These are phyloP conservation scores for Botryotinia calthae DNA, from an alignment of 2,329 filamentous ascomycete species.

Conservation along the genomic window DNA sequence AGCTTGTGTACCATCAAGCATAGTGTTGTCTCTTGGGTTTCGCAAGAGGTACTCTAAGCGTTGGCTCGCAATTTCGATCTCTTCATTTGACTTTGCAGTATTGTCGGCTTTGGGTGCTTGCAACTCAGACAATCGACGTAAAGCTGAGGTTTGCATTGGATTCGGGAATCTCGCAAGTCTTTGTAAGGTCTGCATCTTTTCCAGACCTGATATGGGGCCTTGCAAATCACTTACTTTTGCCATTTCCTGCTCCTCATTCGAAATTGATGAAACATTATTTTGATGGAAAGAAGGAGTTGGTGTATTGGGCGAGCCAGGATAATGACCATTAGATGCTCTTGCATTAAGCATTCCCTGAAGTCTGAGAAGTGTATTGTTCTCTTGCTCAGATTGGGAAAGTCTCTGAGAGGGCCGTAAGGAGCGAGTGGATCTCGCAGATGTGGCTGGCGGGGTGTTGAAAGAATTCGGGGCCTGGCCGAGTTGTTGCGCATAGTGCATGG, in stretches of 20 bases:
- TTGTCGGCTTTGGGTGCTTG: constrained; percentile 24
- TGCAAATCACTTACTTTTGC: constrained; percentile 1
- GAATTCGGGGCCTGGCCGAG: constrained; percentile 26
- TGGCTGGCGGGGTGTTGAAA: constrained; percentile 18
- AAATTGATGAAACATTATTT: not conserved
- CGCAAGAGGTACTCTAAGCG: constrained; percentile 9
- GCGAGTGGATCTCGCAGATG: constrained; percentile 19
- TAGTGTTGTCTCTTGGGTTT: not conserved
- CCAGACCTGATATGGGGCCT: constrained; percentile 27
- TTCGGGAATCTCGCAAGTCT: constrained; percentile 36
- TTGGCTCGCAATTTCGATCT: not conserved
- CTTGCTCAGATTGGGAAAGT: constrained; percentile 20
- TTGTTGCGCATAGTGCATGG: constrained; percentile 38
- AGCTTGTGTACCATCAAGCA: not conserved
- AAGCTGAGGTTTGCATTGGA: constrained; percentile 32
- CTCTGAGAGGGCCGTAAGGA: constrained; percentile 9
- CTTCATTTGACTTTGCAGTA: not conserved
- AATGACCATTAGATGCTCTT: not conserved
- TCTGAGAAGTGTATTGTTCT: constrained; percentile 19
- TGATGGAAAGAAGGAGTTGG: constrained; percentile 9
- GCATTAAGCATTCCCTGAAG: constrained; percentile 19
- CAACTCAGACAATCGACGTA: constrained; percentile 32
- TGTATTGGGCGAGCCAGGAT: constrained; percentile 4
- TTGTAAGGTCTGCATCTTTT: constrained; percentile 39
- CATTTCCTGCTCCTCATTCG: constrained; percentile 20